Evolutionary conservation across 2,329 filamentous ascomycete species (phyloP).

Genomic region (Stachybotrys echinatus): DNA sequence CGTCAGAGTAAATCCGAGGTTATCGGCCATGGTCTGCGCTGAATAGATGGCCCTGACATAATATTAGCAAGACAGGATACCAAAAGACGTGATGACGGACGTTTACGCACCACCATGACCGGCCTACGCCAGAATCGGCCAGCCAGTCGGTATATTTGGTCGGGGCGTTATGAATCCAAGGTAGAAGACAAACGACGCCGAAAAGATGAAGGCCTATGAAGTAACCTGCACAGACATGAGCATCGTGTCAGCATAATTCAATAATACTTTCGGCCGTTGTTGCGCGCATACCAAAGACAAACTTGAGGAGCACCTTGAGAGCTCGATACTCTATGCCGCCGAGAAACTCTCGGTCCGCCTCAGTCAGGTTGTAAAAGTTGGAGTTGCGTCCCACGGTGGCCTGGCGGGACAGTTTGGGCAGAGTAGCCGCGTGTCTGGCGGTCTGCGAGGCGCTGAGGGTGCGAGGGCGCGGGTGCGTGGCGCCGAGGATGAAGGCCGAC

Average conservation of each 20-base stretch:
- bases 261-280: slow-evolving; percentile 2
- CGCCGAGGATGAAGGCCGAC: slow-evolving; percentile 34
- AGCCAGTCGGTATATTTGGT: slow-evolving; percentile 35
- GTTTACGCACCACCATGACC: slow-evolving; percentile 43
- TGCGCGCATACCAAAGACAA: slow-evolving; percentile 36
- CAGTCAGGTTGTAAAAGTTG: slow-evolving; percentile 35
- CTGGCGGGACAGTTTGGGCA: slow-evolving; percentile 33
- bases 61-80: background rate
- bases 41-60: slow-evolving; percentile 40
- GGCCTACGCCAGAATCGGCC: slow-evolving; percentile 28
- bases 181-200: slow-evolving; percentile 39
- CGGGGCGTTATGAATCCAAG: slow-evolving; percentile 37
- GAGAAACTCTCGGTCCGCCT: slow-evolving; percentile 33
- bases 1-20: slow-evolving; percentile 49
- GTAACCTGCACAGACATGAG: slow-evolving; percentile 26
- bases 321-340: slow-evolving; percentile 48
- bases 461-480: slow-evolving; percentile 10
- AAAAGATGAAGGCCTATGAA: slow-evolving; percentile 39
- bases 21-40: slow-evolving; percentile 44
- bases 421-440: slow-evolving; percentile 16
- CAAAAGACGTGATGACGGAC: background rate
- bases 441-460: slow-evolving; percentile 10
- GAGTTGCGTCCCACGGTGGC: slow-evolving; percentile 41
- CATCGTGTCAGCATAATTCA: background rate
- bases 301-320: slow-evolving; percentile 42